Evolutionary conservation across 2,329 filamentous ascomycete species (phyloP), one percentile per base, ranked within the genome.

Genomic region (Ceratocystis colombiana): DNA sequence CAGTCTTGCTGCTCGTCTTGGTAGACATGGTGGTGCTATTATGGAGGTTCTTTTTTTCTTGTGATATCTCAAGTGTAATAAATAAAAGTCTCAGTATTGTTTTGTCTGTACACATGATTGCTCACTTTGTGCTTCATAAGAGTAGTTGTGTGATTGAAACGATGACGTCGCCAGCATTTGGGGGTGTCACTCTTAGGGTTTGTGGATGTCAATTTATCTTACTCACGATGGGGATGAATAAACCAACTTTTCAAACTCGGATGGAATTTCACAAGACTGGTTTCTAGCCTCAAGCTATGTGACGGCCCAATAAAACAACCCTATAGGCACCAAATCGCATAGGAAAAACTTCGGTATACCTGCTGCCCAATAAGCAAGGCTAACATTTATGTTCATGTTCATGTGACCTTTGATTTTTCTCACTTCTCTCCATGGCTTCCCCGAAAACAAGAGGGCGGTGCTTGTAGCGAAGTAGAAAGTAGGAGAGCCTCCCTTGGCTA

Each of bases 391-490:
- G 10, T 25, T 28, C 10, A 22, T 53, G 48, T 28, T 53, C 48
- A 53, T 53, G 22, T 53, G 48, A 53, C 48, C 20, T 12, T 53
- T 25, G 20, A 25, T 50, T 50, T 50, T 50, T 45, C 30, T 12
- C 20, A 2, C 37, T 45, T 22, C n/a, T 37, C 44, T 12, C 20
- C 2, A 45, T 46, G 55, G 10, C 61, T 25, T 50, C n/a, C 48
- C 20, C 17, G 48, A 53, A 53, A 53, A 53, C 48, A 53, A 37
- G 7, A 53, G 48, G 48, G 48, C 20, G 25, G 48, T 53, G 48
- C 48, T 53, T 53, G 48, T 53, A 53, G 48, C 15, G 15, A 53
- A 53, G 46, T 10, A 25, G 20, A 12, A 53, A 25, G 10, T 2
- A 41, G 37, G 37, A 41, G 37, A 41, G 37, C 37, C 12, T 41